Base-by-base conservation (phyloP, 257 asterid species). In the Paraleonurus japonicus region DNA sequence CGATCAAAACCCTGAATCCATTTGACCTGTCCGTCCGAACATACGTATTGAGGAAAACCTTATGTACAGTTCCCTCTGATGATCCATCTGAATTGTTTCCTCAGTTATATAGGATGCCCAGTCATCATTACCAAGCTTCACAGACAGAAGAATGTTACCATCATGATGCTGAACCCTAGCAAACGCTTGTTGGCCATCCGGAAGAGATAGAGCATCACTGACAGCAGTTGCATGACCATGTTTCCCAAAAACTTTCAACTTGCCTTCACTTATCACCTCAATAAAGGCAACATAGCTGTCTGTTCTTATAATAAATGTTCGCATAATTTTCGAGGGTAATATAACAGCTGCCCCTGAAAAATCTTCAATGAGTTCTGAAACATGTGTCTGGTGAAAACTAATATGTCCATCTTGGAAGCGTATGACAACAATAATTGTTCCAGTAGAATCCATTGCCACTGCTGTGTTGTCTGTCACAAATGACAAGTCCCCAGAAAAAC, bases 1-100 rank as follows among this genome's bases (percentile, higher is more conserved):
- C 98, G 75, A 95, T 87, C 86, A 95, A 81, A 65, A 88, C 96
- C 85, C 99, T 89, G 80, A 89, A 95, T 26, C 99, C 99, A 27
- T 88, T 83, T 75, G 99, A 88, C 80, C 92, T 85, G 78, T 95
- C 99, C 20, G 88, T 84, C 30, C 95, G 86, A 70, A 89, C 80
- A 76, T 95, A 92, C 69, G 73, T 89, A 84, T 95, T 95, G 80
- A 92, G 76, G 80, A 89, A 95, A 83, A 92, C 90, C 88, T 89
- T 89, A 53, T 86, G 85, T 32, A 82, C 93, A 54, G 53, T 77
- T 72, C 99, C 80, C 96, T 92, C 50, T 87, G 93, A 57, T 65
- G 67, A 76, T 88, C 95, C 79, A 89, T 73, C 80, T 80, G 82
- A 80, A 81, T 70, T 59, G 87, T 87, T 70, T 95, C 99, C 87